phyloP scores from a whole-genome alignment of 1,284 basidiomycete genomes.

The Moesziomyces antarcticus region DNA sequence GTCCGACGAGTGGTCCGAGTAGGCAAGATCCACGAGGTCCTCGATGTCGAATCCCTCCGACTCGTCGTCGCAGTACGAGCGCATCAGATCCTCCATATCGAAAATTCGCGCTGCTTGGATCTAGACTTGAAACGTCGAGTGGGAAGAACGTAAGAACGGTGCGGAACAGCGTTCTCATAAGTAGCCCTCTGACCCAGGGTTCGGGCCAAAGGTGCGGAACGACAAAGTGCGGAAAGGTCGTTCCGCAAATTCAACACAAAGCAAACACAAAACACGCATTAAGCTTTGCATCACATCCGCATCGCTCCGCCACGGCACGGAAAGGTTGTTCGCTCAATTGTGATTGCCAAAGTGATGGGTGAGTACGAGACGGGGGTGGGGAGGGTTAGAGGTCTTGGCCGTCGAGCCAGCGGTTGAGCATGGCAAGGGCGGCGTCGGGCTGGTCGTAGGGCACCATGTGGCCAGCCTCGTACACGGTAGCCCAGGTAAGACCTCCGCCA shows the following conservation, averaged over 20 bases:
- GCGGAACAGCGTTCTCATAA: background rate
- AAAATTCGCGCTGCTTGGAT: no score
- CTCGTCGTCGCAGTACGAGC: conserved; percentile 1
- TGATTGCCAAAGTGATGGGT: no score
- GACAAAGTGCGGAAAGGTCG: background rate
- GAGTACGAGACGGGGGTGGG: background rate
- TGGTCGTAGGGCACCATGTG: conserved; percentile 61
- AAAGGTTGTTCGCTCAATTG: no score
- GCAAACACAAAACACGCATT: no score
- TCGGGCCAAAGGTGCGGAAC: background rate
- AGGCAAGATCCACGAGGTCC: conserved; percentile 10
- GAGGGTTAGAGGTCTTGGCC: conserved; percentile 31
- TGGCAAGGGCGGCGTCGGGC: conserved; percentile 48
- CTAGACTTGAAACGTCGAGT: background rate
- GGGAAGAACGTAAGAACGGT: background rate
- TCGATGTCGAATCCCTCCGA: conserved; percentile 14
- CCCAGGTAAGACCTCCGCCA: conserved; percentile 45
- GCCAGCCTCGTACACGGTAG: conserved; percentile 54
- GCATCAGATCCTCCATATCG: no score
- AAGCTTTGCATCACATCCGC: no score
- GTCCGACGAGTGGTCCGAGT: conserved; percentile 21
- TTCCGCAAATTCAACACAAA: no score
- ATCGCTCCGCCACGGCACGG: no score
- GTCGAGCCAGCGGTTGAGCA: conserved; percentile 64
- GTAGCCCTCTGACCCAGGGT: no score